phyloP scores from a whole-genome alignment of 2,329 filamentous ascomycete species.

The Aspergillus chevalieri region DNA sequence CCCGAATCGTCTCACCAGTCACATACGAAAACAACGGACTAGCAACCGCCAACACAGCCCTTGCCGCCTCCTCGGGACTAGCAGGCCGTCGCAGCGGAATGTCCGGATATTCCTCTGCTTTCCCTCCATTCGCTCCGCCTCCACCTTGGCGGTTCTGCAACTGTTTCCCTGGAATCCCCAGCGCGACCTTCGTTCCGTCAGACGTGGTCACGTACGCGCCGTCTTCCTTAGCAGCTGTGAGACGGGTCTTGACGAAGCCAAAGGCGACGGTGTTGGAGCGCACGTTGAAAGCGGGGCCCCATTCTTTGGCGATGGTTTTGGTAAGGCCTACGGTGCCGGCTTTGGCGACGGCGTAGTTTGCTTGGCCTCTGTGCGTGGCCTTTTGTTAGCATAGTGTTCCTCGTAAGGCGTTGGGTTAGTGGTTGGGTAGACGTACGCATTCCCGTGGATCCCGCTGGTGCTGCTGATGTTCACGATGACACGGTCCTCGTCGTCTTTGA shows the following conservation, averaged over 20 bases:
- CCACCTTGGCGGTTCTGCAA: constrained; percentile 22
- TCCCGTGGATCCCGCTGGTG: constrained; percentile 76
- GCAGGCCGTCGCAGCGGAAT: constrained; percentile 75
- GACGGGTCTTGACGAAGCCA: constrained; percentile 69
- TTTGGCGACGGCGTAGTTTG: constrained; percentile 82
- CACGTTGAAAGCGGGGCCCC: constrained; percentile 78
- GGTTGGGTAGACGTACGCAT: constrained; percentile 47
- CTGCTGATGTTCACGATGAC: constrained; percentile 78
- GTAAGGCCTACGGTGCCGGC: constrained; percentile 75
- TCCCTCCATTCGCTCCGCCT: constrained; percentile 31
- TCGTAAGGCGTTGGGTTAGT: background rate
- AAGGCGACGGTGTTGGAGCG: constrained; percentile 79
- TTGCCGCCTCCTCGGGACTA: constrained; percentile 72
- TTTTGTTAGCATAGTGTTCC: background rate
- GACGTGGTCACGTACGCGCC: constrained; percentile 73
- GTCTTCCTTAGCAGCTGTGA: constrained; percentile 79
- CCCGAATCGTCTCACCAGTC: constrained; percentile 77
- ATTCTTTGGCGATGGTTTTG: constrained; percentile 88
- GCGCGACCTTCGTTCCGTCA: constrained; percentile 65
- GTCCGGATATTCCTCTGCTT: constrained; percentile 50
- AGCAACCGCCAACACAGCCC: constrained; percentile 67
- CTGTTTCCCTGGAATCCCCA: constrained; percentile 66
- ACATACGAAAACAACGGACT: constrained; percentile 82
- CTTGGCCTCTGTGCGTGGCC: constrained; percentile 55
- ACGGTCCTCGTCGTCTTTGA: constrained; percentile 72